Percentiles rank a stretch among this genome's conserved stretches.
Evolutionary conservation across 1,284 basidiomycete genomes (phyloP).

Genomic region (Trichosporon inkin): DNA sequence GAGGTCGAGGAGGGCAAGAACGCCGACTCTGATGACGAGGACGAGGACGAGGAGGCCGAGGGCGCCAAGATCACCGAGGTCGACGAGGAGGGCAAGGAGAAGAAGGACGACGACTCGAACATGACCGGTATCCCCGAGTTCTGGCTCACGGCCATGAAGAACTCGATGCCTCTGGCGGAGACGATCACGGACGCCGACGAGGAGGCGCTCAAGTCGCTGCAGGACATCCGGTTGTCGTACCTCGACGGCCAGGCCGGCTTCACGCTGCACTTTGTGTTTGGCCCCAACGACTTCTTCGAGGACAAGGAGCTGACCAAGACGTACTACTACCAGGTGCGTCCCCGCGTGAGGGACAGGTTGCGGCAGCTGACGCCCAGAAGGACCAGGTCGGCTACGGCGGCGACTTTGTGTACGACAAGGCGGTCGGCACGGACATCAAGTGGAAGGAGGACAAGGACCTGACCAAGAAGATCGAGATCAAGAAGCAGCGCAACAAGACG

Average conservation of each 20-base stretch:
- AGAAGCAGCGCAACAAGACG: conserved; percentile 98
- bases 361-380: conserved; percentile 24
- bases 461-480: conserved; percentile 95
- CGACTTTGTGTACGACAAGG: conserved; percentile 92
- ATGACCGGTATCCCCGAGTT: conserved; percentile 81
- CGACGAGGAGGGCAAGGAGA: conserved; percentile 46
- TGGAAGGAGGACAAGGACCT: conserved; percentile 99
- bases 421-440: conserved; percentile 82
- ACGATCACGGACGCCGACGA: conserved; percentile 92
- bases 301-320: conserved; percentile 84
- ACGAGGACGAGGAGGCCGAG: conserved; percentile 52
- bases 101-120: conserved; percentile 42
- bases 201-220: conserved; percentile 62
- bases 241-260: conserved; percentile 76
- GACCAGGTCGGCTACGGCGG: conserved; percentile 88
- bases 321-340: conserved; percentile 76
- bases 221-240: conserved; percentile 66
- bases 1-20: conserved; percentile 78
- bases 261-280: conserved; percentile 82
- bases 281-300: conserved; percentile 80
- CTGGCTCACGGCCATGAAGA: conserved; percentile 94
- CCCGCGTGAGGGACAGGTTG: conserved; percentile 11
- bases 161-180: conserved; percentile 79
- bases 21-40: conserved; percentile 57
- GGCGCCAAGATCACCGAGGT: conserved; percentile 50